Evolutionary conservation across 2,329 filamentous ascomycete species (phyloP).

Genomic region (Monilinia fructigena): DNA sequence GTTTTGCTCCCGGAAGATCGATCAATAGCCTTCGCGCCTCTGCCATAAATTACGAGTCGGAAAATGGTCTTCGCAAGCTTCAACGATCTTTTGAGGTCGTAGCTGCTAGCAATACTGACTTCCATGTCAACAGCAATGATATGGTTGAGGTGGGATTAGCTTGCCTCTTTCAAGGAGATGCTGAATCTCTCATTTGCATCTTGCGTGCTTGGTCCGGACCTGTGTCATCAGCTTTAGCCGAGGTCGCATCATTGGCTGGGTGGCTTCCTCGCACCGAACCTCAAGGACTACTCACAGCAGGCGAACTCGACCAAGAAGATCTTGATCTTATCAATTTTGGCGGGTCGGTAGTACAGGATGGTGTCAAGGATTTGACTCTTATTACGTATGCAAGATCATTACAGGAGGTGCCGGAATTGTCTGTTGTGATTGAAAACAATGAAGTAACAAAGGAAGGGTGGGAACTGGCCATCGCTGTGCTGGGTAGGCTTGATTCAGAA

Average conservation of each 20-base stretch:
- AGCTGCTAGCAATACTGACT: conserved; percentile 65
- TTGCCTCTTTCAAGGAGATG: conserved; percentile 78
- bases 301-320: conserved; percentile 75
- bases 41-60: conserved; percentile 47
- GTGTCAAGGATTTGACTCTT: conserved; percentile 78
- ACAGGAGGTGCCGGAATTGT: conserved; percentile 49
- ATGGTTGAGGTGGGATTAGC: conserved; percentile 78
- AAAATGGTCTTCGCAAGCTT: conserved; percentile 73
- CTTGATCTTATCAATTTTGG: conserved; percentile 73
- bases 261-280: conserved; percentile 69
- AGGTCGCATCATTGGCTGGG: conserved; percentile 77
- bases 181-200: conserved; percentile 72
- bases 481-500: conserved; percentile 76
- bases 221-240: conserved; percentile 73
- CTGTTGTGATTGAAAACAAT: conserved; percentile 32
- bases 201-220: conserved; percentile 78
- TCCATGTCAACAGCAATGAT: conserved; percentile 74
- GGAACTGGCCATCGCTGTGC: conserved; percentile 82
- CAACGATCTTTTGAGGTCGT: conserved; percentile 65
- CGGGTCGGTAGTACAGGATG: conserved; percentile 56
- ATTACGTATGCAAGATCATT: conserved; percentile 71
- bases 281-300: conserved; percentile 53
- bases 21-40: conserved; percentile 36
- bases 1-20: conserved; percentile 34
- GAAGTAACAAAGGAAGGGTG: conserved; percentile 65